These are phyloP conservation scores for Sarcodon sp. DNA, from an alignment of 768 basidiomycete species.

Conservation along the genomic window DNA sequence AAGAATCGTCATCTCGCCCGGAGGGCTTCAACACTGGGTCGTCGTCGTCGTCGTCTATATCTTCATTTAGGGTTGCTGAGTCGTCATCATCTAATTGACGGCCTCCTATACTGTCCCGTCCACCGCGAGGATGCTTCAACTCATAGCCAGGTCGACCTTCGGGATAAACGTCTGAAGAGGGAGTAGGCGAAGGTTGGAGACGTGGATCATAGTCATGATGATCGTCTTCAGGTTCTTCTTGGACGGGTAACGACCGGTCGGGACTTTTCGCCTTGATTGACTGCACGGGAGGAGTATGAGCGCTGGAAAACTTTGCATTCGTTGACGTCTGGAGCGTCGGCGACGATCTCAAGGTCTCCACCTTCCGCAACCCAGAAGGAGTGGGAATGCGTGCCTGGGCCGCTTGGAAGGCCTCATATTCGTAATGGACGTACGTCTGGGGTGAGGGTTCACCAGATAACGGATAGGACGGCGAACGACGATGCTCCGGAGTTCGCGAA, in stretches of 20 bases:
- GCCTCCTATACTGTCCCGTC: conserved; percentile 22
- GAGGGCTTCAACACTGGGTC: conserved; percentile 15
- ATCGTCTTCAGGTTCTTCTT: conserved; percentile 50
- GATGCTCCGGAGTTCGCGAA: not conserved
- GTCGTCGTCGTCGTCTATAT: conserved; percentile 25
- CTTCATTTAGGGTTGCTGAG: not conserved
- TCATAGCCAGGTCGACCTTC: conserved; percentile 18
- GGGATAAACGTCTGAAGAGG: conserved; percentile 41
- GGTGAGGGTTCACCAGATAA: not conserved
- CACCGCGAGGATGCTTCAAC: conserved; percentile 10
- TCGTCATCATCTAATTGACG: conserved; percentile 24
- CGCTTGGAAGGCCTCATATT: not conserved
- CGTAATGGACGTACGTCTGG: not conserved
- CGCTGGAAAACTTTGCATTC: conserved; percentile 26
- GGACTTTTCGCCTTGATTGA: conserved; percentile 41
- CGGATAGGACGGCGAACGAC: not conserved
- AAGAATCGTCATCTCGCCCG: conserved; percentile 14
- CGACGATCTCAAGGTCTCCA: conserved; percentile 15
- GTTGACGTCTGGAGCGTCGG: conserved; percentile 16
- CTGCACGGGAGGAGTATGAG: conserved; percentile 41
- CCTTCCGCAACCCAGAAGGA: conserved; percentile 16
- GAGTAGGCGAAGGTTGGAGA: conserved; percentile 31
- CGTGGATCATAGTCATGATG: conserved; percentile 19
- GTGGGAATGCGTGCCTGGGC: conserved; percentile 15
- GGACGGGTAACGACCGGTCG: conserved; percentile 63